Base-by-base conservation (phyloP, 164 flowering plant species). In the Litsea cubeba region DNA sequence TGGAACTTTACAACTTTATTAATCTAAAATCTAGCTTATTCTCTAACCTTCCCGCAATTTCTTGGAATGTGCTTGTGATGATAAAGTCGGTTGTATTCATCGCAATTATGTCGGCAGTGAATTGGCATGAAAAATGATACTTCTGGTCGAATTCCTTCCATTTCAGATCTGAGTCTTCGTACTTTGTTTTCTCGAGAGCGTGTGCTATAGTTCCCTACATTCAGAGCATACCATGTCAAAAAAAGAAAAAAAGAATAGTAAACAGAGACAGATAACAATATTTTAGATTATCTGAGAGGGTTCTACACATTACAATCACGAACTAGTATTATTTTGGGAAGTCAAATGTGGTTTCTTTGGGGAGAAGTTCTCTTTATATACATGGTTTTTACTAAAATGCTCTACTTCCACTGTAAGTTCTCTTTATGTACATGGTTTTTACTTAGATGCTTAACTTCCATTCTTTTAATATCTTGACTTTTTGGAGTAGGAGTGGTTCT, bases 31-130 rank as follows among this genome's bases (percentile, higher is more conserved):
- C 6, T 8, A 12, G 20, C 18, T 66, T 57, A 3, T 20, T 35
- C 22, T 54, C 83, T 73, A 51, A 88, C 99, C 98, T 92, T 85
- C 99, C 98, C 2, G 97, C 94, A 30, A 96, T 93, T 87, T 96
- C 99, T 80, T 96, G 99, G 72, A 78, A 94, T 24, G 99, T 94
- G 90, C 99, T 96, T 25, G 99, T 87, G 76, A 96, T 94, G 84
- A 96, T 81, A 77, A 96, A 96, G 83, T 96, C 99, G 5, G 99
- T 83, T 12, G 88, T 62, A 72, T 96, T 96, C 99, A 96, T 96
- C 8, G 99, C 86, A 14, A 96, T 82, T 17, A 87, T 50, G 65
- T 96, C 99, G 49, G 99, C 99, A 32, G 97, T 92, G 79, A 92
- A 93, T 77, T 95, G 99, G 76, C 97, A 91, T 57, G 99, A 93